Percentiles rank a stretch among this genome's conserved stretches.
These are phyloP conservation scores for Kwoniella dejecticola DNA, from an alignment of 768 basidiomycete species.

Conservation along the genomic window DNA sequence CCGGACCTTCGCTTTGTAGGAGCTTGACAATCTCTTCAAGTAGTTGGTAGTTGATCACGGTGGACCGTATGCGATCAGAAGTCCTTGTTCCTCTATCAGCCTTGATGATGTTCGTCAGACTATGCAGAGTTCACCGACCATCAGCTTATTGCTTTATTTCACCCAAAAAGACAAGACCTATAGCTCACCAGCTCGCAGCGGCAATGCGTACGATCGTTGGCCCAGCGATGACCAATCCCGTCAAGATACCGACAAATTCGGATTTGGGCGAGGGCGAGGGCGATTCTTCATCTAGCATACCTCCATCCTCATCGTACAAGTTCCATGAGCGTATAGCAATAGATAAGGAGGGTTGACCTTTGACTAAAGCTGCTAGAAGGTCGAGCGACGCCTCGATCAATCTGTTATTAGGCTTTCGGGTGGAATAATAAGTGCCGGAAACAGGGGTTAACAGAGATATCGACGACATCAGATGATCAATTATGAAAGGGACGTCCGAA, in stretches of 20 bases:
- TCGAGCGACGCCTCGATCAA: conserved; percentile 50
- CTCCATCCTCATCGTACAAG: conserved; percentile 1
- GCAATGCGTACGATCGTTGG: conserved; percentile 41
- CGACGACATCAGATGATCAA: conserved; percentile 30
- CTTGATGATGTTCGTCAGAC: conserved; percentile 44
- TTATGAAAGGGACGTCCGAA: conserved; percentile 19
- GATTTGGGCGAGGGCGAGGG: background rate
- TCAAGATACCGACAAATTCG: conserved; percentile 24
- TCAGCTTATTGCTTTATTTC: background rate
- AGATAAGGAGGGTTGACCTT: conserved; percentile 38
- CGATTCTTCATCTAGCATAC: conserved; percentile 6
- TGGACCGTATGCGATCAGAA: conserved; percentile 18
- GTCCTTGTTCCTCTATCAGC: conserved; percentile 27
- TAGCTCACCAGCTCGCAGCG: conserved; percentile 46
- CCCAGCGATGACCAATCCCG: conserved; percentile 24
- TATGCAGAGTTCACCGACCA: conserved; percentile 6
- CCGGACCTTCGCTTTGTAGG: conserved; percentile 30
- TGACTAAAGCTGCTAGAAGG: conserved; percentile 44
- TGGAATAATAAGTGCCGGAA: background rate
- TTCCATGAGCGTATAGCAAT: conserved; percentile 25
- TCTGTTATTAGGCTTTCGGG: conserved; percentile 33
- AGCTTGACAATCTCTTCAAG: conserved; percentile 37
- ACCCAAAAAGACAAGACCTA: background rate
- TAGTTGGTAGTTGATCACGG: conserved; percentile 33
- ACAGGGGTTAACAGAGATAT: conserved; percentile 9